Percentiles rank a stretch among this genome's conserved stretches.
phyloP scores from a whole-genome alignment of 768 basidiomycete genomes.

The Nidularia sp. region DNA sequence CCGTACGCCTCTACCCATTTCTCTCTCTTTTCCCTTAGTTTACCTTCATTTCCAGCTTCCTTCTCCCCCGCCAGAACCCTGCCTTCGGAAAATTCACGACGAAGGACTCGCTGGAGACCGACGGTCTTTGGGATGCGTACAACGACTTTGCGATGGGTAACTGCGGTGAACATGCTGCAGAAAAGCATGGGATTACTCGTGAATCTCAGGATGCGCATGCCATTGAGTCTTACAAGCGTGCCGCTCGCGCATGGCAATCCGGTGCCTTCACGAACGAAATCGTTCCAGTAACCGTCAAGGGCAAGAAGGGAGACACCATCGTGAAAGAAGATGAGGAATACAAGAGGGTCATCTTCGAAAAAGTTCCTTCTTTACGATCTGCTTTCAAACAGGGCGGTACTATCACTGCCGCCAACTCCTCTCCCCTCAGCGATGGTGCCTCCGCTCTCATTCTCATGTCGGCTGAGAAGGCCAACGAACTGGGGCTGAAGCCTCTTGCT shows the following conservation, averaged over 20 bases:
- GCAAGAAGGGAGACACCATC: conserved; percentile 89
- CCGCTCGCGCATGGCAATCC: conserved; percentile 84
- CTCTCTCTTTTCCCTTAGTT: background rate
- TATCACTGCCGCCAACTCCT: conserved; percentile 97
- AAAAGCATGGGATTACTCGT: conserved; percentile 78
- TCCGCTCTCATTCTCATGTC: conserved; percentile 95
- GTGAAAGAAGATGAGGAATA: conserved; percentile 97
- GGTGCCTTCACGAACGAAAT: conserved; percentile 87
- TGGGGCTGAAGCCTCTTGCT: conserved; percentile 90
- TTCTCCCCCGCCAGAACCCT: conserved; percentile 77
- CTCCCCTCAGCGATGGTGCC: conserved; percentile 92
- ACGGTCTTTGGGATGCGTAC: conserved; percentile 97
- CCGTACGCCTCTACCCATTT: conserved; percentile 62
- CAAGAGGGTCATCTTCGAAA: conserved; percentile 94
- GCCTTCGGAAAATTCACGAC: conserved; percentile 86
- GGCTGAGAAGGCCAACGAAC: conserved; percentile 86
- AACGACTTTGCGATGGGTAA: conserved; percentile 98
- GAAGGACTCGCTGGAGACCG: conserved; percentile 83
- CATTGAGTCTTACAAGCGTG: conserved; percentile 92
- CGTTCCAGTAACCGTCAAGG: conserved; percentile 85
- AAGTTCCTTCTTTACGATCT: conserved; percentile 83
- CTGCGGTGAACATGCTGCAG: conserved; percentile 86
- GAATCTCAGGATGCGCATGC: conserved; percentile 89
- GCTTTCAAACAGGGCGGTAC: conserved; percentile 87
- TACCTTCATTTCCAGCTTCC: conserved; percentile 50